Conservation (phyloP, 495 filamentous ascomycete species). For the Tuber magnatum region DNA sequence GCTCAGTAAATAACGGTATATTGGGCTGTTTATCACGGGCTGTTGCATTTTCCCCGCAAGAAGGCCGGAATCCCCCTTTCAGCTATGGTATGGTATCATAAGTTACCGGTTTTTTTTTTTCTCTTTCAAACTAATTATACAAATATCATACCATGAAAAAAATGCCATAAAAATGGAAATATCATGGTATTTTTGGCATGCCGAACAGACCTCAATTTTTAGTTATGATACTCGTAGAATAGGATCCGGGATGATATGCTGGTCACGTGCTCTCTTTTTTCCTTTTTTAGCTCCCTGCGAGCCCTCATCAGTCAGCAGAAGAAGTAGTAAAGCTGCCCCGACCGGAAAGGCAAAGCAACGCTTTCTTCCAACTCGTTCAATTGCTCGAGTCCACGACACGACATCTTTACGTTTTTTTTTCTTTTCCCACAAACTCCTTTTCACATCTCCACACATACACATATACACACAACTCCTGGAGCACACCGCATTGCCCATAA, state of each 20-base stretch:
- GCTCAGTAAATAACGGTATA: not conserved
- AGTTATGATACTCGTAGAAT: not conserved
- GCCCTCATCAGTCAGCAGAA: not conserved
- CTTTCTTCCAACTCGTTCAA: not conserved
- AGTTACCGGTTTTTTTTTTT: not conserved
- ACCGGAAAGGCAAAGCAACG: not conserved
- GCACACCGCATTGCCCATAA: conserved; percentile 10
- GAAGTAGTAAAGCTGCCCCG: not conserved
- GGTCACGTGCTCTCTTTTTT: too few relatives aligned
- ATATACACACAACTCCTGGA: not conserved
- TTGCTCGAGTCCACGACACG: not conserved
- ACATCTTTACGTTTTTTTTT: conserved; percentile 4
- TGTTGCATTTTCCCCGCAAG: not conserved
- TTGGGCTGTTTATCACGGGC: not conserved
- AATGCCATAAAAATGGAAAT: too few relatives aligned
- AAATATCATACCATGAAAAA: too few relatives aligned
- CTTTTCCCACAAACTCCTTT: not conserved
- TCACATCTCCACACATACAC: not conserved
- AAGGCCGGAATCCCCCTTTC: not conserved
- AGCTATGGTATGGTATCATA: too few relatives aligned
- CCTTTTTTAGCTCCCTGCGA: not conserved
- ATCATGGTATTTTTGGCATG: too few relatives aligned
- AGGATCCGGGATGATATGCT: not conserved
- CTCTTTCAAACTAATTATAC: too few relatives aligned
- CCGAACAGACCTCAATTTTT: too few relatives aligned